Evolutionary conservation across 2,329 filamentous ascomycete genomes (phyloP).

Genomic region (Elsinoe fawcettii): DNA sequence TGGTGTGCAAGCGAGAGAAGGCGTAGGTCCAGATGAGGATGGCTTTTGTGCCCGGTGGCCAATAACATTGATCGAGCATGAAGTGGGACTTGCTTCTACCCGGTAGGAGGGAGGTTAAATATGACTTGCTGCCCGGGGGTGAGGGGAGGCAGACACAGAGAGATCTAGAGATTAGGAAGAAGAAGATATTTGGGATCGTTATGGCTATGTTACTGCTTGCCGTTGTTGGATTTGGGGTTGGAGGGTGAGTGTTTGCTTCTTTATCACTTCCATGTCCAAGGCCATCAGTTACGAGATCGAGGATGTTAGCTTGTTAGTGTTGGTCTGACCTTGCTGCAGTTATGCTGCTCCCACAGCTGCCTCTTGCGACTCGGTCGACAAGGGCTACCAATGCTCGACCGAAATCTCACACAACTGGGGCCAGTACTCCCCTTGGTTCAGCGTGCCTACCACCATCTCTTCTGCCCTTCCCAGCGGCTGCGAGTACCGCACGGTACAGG

Average conservation of each 20-base stretch:
- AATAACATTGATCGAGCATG: background rate
- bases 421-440: constrained; percentile 80
- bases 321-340: background rate
- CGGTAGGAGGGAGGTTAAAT: constrained; percentile 3
- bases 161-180: background rate
- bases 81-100: background rate
- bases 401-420: constrained; percentile 66
- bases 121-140: constrained; percentile 1
- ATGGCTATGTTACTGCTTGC: constrained; percentile 8
- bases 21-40: background rate
- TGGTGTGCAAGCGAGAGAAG: background rate
- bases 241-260: background rate
- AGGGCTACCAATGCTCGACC: constrained; percentile 56
- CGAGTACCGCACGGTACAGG: constrained; percentile 67
- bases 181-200: background rate
- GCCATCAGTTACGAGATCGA: background rate
- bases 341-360: constrained; percentile 9
- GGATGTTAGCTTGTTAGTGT: background rate
- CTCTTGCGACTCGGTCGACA: constrained; percentile 17
- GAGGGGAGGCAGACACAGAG: background rate
- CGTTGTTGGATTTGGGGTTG: background rate
- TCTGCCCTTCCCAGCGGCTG: constrained; percentile 58
- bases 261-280: background rate
- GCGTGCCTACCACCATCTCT: constrained; percentile 60
- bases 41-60: background rate